Evolutionary conservation across 345 rosid species (phyloP).

Genomic region (Eucalyptus leucophloia): DNA sequence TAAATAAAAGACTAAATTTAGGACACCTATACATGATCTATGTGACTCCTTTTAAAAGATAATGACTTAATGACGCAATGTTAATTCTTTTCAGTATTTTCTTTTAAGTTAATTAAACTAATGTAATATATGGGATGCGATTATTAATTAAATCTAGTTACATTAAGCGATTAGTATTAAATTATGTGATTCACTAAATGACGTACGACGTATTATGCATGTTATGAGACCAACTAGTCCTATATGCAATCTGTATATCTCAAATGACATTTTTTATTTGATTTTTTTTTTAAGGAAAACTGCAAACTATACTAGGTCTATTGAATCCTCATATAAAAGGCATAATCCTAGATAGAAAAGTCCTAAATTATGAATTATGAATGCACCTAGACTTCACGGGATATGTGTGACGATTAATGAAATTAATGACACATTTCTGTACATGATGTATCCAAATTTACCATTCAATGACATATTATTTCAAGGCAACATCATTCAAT

Average conservation of each 20-base stretch:
- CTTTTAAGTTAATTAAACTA: not conserved
- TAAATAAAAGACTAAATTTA: not conserved
- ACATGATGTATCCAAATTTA: not conserved
- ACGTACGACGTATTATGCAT: not conserved
- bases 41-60: not conserved
- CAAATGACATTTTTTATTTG: not conserved
- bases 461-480: not conserved
- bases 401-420: not conserved
- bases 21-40: not conserved
- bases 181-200: not conserved
- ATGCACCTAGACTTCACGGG: accelerated
- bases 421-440: not conserved
- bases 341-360: not conserved
- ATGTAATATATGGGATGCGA: not conserved
- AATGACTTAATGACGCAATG: not conserved
- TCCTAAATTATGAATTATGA: not conserved
- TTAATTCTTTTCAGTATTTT: not conserved
- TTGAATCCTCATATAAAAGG: not conserved
- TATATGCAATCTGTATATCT: not conserved
- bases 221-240: not conserved
- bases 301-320: not conserved
- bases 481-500: not conserved
- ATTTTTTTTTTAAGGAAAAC: not conserved
- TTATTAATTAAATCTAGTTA: not conserved
- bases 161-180: not conserved